Conservation (phyloP, 768 basidiomycete species). For the Amanita polypyramis region DNA sequence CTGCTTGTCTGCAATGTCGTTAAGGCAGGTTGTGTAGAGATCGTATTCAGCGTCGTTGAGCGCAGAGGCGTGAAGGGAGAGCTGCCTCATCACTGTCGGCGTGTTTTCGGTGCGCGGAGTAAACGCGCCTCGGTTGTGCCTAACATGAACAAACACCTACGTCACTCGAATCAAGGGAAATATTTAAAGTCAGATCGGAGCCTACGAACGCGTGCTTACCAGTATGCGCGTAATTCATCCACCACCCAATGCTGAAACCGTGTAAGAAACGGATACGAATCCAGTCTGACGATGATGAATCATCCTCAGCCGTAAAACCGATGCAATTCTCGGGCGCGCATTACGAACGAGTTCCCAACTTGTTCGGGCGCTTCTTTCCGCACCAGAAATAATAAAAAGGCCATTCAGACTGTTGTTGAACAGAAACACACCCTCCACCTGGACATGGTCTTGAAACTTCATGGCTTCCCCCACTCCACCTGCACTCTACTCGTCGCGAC, state of each 20-base stretch:
- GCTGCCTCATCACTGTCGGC: conserved; percentile 37
- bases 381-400: neutral
- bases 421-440: neutral
- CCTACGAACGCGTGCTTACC: too few species aligned
- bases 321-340: too few species aligned
- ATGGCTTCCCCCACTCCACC: conserved; percentile 30
- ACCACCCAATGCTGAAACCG: too few species aligned
- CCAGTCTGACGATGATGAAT: too few species aligned
- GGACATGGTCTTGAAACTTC: conserved; percentile 35
- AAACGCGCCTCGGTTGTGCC: neutral
- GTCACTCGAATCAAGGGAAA: too few species aligned
- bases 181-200: too few species aligned
- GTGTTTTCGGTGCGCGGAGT: neutral
- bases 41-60: conserved; percentile 65
- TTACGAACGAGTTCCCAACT: too few species aligned
- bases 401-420: neutral
- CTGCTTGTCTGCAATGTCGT: conserved; percentile 31
- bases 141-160: too few species aligned
- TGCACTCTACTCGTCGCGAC: conserved; percentile 35
- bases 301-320: too few species aligned
- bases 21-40: conserved; percentile 51
- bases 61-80: conserved; percentile 64
- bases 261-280: too few species aligned
- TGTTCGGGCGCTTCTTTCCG: too few species aligned
- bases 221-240: too few species aligned